Conservation (phyloP, 805 yeast species). For the Saccharomycopsis selenospora region DNA sequence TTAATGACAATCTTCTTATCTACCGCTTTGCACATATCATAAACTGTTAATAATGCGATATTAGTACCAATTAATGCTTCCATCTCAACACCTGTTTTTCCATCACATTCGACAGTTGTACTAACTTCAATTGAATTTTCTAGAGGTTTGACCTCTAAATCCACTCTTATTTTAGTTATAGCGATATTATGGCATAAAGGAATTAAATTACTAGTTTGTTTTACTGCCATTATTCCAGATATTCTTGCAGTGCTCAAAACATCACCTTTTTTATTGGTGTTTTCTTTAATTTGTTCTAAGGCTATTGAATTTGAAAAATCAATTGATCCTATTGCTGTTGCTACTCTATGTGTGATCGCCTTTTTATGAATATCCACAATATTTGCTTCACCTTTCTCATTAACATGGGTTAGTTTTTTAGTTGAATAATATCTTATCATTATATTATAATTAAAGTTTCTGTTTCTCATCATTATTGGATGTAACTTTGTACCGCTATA, state of each 20-base stretch:
- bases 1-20: constrained; percentile 40
- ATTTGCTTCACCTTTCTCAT: constrained; percentile 34
- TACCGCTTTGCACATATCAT: constrained; percentile 55
- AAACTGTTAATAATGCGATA: constrained; percentile 39
- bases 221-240: constrained; percentile 47
- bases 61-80: constrained; percentile 45
- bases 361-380: constrained; percentile 46
- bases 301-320: constrained; percentile 32
- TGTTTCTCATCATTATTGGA: not conserved
- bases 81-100: constrained; percentile 53
- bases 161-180: constrained; percentile 35
- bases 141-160: constrained; percentile 25
- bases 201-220: constrained; percentile 38
- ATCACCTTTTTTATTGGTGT: constrained; percentile 44
- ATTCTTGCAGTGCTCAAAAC: constrained; percentile 41
- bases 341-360: constrained; percentile 33
- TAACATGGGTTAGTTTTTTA: constrained; percentile 32
- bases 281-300: constrained; percentile 29
- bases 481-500: not conserved
- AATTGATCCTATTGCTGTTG: constrained; percentile 39
- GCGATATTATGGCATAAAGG: constrained; percentile 46
- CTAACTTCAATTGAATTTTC: constrained; percentile 27
- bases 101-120: constrained; percentile 39
- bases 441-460: too few relatives aligned
- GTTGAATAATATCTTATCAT: constrained; percentile 16